Evolutionary conservation across 1,284 basidiomycete species (phyloP), one percentile per base, ranked within the genome.

Genomic region (Irpex sp.): DNA sequence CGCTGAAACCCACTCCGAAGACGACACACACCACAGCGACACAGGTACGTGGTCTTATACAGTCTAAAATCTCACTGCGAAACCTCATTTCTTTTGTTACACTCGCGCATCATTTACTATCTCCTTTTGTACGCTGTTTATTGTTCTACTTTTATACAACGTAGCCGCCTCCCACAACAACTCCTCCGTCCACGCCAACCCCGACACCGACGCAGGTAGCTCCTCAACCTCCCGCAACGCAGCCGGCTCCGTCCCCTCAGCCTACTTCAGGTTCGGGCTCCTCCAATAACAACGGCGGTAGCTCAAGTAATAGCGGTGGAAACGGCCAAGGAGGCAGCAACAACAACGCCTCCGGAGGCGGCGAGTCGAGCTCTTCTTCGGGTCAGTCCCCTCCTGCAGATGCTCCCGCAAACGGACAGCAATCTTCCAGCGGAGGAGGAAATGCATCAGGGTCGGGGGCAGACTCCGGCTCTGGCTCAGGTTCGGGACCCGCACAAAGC

Each of bases 221-320:
- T n/a, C 59, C 51, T 5, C 21, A 39, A 17, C 51, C 59, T 17
- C 35, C 59, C 3, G 33, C 59, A 6, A 31, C 59, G 36, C 59
- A 49, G 31, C 58, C 58, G 33, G 58, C 66, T n/a, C 59, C 63
- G 7, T 54, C 66, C n/a, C 31, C 63, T n/a, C 57, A 62, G 7
- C 17, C 67, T 13, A 60, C 59, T 19, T 37, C 63, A 13, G 9
- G 57, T 36, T 58, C 57, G 17, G 51, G 51, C 47, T 43, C 19
- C 58, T 26, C 36, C 54, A 50, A 36, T 54, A 46, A 33, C 53
- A 15, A 37, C 13, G 47, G 33, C n/a, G 15, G 37, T 5, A 31
- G 57, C 57, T 58, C 58, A 51, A 49, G 46, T 35, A 50, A 36
- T 53, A 49, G 57, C 57, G 58, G 54, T 37, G 36, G 54, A 46